Percentiles rank a stretch among this genome's conserved stretches.
Conservation (phyloP, 192 early-diverging fungal species). For the Polychytrium aggregatum region DNA sequence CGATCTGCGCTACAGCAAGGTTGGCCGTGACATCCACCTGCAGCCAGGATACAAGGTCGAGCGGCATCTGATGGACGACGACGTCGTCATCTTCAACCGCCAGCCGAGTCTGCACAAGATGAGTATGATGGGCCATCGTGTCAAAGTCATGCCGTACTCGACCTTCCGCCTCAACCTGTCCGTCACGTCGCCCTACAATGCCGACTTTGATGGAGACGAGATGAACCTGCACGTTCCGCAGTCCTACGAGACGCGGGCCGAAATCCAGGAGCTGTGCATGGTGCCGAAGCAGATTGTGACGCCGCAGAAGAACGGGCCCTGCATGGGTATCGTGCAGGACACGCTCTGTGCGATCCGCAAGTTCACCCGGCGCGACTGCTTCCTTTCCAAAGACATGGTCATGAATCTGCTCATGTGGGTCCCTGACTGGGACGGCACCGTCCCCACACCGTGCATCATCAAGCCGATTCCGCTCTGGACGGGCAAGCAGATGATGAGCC, state of each 20-base stretch:
- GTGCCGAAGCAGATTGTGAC: conserved; percentile 95
- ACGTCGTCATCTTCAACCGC: conserved; percentile 97
- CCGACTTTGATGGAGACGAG: conserved; percentile 99
- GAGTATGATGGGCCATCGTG: conserved; percentile 99
- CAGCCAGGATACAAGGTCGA: conserved; percentile 90
- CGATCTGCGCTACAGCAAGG: conserved; percentile 77
- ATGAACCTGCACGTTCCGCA: conserved; percentile 99
- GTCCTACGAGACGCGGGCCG: conserved; percentile 90
- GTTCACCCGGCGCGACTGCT: conserved; percentile 89
- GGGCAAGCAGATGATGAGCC: conserved; percentile 89
- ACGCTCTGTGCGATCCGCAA: conserved; percentile 91
- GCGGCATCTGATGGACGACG: conserved; percentile 87
- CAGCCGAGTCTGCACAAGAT: conserved; percentile 98
- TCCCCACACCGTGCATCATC: conserved; percentile 87
- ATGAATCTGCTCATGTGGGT: conserved; percentile 97
- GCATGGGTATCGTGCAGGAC: conserved; percentile 99
- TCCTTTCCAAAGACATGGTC: conserved; percentile 75
- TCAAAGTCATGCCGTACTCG: conserved; percentile 97
- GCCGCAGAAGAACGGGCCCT: conserved; percentile 93
- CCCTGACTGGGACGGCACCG: conserved; percentile 86
- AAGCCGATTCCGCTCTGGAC: conserved; percentile 98
- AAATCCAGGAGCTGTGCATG: conserved; percentile 94
- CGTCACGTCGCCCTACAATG: conserved; percentile 96
- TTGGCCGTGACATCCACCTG: conserved; percentile 74
- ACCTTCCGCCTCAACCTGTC: conserved; percentile 97